Conservation (phyloP, 192 early-diverging fungal genomes). For the Coemansia sp. region DNA sequence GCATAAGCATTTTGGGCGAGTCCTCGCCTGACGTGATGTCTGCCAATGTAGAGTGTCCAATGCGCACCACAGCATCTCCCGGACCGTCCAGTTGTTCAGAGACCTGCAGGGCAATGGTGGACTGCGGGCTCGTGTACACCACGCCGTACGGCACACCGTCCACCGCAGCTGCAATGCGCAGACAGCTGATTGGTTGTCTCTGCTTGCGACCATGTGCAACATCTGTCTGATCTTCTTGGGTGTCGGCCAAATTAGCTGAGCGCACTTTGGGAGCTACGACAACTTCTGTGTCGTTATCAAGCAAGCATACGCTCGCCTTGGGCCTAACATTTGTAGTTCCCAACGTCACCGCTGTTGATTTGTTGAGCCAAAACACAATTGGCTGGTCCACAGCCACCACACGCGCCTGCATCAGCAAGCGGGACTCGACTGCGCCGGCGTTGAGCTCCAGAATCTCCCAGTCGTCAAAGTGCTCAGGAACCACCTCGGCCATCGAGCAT, state of each 20-base stretch:
- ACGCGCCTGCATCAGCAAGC: slow-evolving; percentile 67
- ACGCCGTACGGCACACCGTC: slow-evolving; percentile 31
- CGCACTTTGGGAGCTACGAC: slow-evolving; percentile 73
- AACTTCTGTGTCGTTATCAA: slow-evolving; percentile 69
- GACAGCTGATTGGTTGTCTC: slow-evolving; percentile 11
- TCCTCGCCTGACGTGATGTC: slow-evolving; percentile 8
- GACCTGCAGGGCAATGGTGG: slow-evolving; percentile 18
- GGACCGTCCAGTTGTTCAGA: slow-evolving; percentile 16
- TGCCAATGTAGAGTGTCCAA: slow-evolving; percentile 15
- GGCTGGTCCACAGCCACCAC: slow-evolving; percentile 67
- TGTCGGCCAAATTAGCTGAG: neutral
- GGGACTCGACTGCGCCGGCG: slow-evolving; percentile 71
- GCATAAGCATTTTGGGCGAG: slow-evolving; percentile 19
- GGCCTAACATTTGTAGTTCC: slow-evolving; percentile 51
- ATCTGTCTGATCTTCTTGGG: neutral
- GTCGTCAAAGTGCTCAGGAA: slow-evolving; percentile 69
- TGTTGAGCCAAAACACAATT: slow-evolving; percentile 74
- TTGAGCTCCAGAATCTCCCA: slow-evolving; percentile 82
- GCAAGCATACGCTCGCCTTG: slow-evolving; percentile 45
- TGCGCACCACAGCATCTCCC: slow-evolving; percentile 14
- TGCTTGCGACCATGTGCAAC: slow-evolving; percentile 21
- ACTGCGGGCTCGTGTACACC: slow-evolving; percentile 33
- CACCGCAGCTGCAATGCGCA: slow-evolving; percentile 27
- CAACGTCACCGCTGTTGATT: slow-evolving; percentile 64
- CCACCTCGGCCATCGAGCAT: slow-evolving; percentile 65